These are phyloP conservation scores for Patellifolia procumbens DNA, from an alignment of 179 eudicot genomes.

Conservation along the genomic window DNA sequence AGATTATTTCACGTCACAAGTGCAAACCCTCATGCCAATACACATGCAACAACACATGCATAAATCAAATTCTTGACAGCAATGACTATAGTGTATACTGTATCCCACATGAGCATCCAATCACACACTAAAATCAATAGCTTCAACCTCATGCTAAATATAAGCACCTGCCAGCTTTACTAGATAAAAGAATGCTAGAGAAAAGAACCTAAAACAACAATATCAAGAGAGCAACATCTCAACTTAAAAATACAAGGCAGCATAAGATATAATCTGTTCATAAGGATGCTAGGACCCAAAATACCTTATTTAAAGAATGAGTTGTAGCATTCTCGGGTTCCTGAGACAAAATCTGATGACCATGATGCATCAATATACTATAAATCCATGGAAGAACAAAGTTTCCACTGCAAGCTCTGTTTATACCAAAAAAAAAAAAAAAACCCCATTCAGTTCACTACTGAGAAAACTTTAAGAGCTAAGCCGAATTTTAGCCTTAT, in stretches of 20 bases:
- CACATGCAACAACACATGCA: background rate
- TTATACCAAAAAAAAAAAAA: constrained; percentile 8
- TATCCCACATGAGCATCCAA: background rate
- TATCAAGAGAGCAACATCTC: background rate
- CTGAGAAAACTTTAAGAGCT: background rate
- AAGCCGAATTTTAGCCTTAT: background rate
- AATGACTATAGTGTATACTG: background rate
- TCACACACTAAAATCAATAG: background rate
- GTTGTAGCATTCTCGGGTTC: constrained; percentile 57
- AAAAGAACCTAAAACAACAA: background rate
- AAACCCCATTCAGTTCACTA: background rate
- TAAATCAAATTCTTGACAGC: background rate
- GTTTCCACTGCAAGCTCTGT: constrained; percentile 65
- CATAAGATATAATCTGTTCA: background rate
- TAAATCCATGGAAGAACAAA: constrained; percentile 83
- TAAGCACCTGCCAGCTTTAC: background rate
- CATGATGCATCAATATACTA: constrained; percentile 66
- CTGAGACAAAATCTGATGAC: constrained; percentile 55
- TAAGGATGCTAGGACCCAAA: background rate
- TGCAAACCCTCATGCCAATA: background rate
- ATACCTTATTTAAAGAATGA: constrained; percentile 69
- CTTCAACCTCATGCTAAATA: background rate
- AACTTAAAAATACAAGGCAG: background rate
- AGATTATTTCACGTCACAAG: background rate
- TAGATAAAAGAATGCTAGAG: background rate